Evolutionary conservation across 768 basidiomycete genomes (phyloP).

Genomic region (Clavulina sp.): DNA sequence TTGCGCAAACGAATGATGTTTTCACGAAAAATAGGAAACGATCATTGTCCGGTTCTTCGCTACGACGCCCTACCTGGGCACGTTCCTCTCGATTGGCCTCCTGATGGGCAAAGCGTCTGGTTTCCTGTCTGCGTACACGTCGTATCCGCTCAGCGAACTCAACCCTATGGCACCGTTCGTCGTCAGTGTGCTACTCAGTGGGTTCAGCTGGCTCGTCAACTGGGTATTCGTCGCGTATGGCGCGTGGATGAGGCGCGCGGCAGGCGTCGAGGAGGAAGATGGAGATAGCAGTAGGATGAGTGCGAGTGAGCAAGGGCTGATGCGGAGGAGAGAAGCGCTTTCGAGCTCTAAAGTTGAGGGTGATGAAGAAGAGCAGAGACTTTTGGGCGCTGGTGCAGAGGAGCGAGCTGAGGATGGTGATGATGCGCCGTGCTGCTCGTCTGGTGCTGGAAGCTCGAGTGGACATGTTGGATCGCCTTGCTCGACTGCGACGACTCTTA

Average conservation of each 20-base stretch:
- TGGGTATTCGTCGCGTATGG: constrained; percentile 46
- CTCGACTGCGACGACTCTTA: no score
- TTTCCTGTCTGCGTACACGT: constrained; percentile 56
- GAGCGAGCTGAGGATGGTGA: no score
- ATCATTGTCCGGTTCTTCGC: constrained; percentile 73
- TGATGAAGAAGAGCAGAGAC: constrained; percentile 38
- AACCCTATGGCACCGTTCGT: constrained; percentile 60
- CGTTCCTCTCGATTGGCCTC: constrained; percentile 68
- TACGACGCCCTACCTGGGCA: constrained; percentile 52
- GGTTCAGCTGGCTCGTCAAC: constrained; percentile 49
- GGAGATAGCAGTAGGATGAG: background rate
- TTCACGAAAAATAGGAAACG: constrained; percentile 33
- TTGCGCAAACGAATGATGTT: background rate
- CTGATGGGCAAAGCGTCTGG: constrained; percentile 65
- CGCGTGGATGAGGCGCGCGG: constrained; percentile 46
- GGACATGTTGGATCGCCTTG: no score
- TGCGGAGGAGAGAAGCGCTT: no score
- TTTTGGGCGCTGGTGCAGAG: no score
- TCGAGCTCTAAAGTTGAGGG: no score
- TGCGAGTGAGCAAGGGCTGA: background rate
- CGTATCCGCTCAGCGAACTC: constrained; percentile 52
- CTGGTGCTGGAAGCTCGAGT: no score
- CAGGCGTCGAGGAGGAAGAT: constrained; percentile 31
- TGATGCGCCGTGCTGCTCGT: no score
- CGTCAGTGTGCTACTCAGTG: constrained; percentile 43